Percentiles rank a stretch among this genome's conserved stretches.
These are phyloP conservation scores for Begonia masoniana DNA, from an alignment of 306 rosid genomes.

Conservation along the genomic window DNA sequence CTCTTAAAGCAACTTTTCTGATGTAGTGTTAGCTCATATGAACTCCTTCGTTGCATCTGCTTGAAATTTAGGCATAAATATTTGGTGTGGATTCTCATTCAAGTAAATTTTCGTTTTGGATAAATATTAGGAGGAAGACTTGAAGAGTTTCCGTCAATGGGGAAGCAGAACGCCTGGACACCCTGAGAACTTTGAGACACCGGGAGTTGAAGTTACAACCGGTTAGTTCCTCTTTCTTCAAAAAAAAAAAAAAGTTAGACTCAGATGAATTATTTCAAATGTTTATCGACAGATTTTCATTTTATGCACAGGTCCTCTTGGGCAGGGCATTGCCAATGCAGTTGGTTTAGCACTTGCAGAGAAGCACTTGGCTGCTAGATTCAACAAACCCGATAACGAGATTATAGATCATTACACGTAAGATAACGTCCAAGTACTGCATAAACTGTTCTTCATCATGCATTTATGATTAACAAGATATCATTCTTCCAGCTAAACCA, in stretches of 20 bases:
- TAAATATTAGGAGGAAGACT: slow-evolving; percentile 58
- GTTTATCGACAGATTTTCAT: too few species aligned
- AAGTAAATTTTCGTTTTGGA: slow-evolving; percentile 11
- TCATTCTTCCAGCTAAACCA: too few species aligned
- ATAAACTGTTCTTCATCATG: too few species aligned
- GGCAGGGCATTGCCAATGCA: slow-evolving; percentile 95
- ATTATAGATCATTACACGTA: slow-evolving; percentile 96
- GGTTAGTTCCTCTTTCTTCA: slow-evolving; percentile 32
- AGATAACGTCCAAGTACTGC: slow-evolving; percentile 1
- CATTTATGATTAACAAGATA: too few species aligned
- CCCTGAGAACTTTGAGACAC: slow-evolving; percentile 94
- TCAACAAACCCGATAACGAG: slow-evolving; percentile 82
- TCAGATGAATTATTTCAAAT: too few species aligned
- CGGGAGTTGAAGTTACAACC: slow-evolving; percentile 89
- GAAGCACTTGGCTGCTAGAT: slow-evolving; percentile 96
- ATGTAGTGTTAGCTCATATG: too few species aligned
- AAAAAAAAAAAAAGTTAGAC: too few species aligned
- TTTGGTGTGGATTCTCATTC: neutral
- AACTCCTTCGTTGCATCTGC: too few species aligned
- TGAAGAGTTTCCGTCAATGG: slow-evolving; percentile 85
- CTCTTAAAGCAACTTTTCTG: too few species aligned
- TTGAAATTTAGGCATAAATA: neutral
- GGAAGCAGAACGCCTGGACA: slow-evolving; percentile 90
- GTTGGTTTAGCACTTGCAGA: slow-evolving; percentile 98
- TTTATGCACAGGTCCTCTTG: slow-evolving; percentile 67